phyloP scores from a whole-genome alignment of 805 yeast species.

The Cyberlindnera mycetangii region DNA sequence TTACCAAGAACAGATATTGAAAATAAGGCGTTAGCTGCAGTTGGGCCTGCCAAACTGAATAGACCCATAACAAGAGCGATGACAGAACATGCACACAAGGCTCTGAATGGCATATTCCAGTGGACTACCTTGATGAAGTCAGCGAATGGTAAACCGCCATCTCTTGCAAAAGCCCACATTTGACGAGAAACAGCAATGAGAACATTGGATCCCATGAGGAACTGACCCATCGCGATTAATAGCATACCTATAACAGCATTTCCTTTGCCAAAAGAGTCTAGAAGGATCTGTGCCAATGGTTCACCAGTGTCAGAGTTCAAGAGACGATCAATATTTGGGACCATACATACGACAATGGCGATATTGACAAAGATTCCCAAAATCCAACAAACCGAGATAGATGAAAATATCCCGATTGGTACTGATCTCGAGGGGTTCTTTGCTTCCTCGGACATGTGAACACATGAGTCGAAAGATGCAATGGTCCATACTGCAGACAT shows the following conservation, averaged over 20 bases:
- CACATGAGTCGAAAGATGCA: slow-evolving; percentile 69
- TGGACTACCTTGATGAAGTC: slow-evolving; percentile 55
- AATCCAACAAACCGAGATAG: slow-evolving; percentile 53
- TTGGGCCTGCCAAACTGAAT: slow-evolving; percentile 37
- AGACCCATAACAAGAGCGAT: slow-evolving; percentile 37
- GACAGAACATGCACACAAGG: slow-evolving; percentile 44
- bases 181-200: slow-evolving; percentile 64
- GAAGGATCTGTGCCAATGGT: slow-evolving; percentile 63
- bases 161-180: slow-evolving; percentile 74
- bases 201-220: slow-evolving; percentile 62
- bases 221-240: slow-evolving; percentile 56
- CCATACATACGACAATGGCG: slow-evolving; percentile 53
- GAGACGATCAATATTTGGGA: slow-evolving; percentile 41
- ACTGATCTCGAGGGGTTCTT: slow-evolving; percentile 58
- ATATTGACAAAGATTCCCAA: slow-evolving; percentile 57
- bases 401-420: slow-evolving; percentile 62
- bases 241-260: slow-evolving; percentile 68
- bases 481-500: slow-evolving; percentile 75
- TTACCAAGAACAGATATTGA: slow-evolving; percentile 42
- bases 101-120: slow-evolving; percentile 56
- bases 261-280: slow-evolving; percentile 57
- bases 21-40: slow-evolving; percentile 44
- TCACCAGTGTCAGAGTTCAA: slow-evolving; percentile 48
- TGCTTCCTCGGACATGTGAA: slow-evolving; percentile 74
- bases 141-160: slow-evolving; percentile 67